Percentiles rank a stretch among this genome's conserved stretches.
Evolutionary conservation across 345 rosid species (phyloP).

Genomic region (Gossypium thurberi): DNA sequence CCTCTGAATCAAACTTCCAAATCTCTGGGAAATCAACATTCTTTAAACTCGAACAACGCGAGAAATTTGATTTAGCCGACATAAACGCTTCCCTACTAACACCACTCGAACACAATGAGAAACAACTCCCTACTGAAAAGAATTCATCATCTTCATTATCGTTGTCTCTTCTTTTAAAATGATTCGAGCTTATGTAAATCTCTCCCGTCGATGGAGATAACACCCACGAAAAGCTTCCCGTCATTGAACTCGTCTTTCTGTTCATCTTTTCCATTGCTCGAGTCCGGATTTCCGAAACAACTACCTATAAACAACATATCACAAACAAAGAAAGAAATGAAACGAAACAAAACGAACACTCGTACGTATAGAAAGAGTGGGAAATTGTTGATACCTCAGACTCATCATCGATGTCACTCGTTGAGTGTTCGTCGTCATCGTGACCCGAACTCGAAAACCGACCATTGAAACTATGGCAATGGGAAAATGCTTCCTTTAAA

Average conservation of each 20-base stretch:
- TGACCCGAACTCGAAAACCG: conserved; percentile 30
- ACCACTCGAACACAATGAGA: conserved; percentile 62
- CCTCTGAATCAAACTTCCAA: conserved; percentile 30
- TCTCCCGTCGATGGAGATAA: conserved; percentile 31
- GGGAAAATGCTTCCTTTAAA: conserved; percentile 49
- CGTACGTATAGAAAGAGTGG: not conserved
- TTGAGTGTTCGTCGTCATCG: conserved; percentile 24
- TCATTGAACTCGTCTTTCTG: conserved; percentile 36
- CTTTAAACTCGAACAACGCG: conserved; percentile 48
- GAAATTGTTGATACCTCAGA: conserved; percentile 30
- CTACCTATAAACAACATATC: conserved; percentile 29
- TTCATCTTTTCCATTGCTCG: conserved; percentile 71
- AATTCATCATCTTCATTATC: conserved; percentile 38
- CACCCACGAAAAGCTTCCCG: conserved; percentile 41
- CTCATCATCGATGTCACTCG: conserved; percentile 35
- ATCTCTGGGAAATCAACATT: conserved; percentile 22
- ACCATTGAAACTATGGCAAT: conserved; percentile 33
- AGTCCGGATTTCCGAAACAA: conserved; percentile 62
- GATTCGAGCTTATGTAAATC: conserved; percentile 15
- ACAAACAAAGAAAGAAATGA: not conserved
- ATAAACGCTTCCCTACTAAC: conserved; percentile 48
- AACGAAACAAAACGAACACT: not conserved
- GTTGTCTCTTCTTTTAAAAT: conserved; percentile 8
- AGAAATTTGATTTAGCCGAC: conserved; percentile 51
- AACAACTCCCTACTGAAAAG: conserved; percentile 53